Conservation (phyloP, 2,329 filamentous ascomycete species). For the Fusarium udum region DNA sequence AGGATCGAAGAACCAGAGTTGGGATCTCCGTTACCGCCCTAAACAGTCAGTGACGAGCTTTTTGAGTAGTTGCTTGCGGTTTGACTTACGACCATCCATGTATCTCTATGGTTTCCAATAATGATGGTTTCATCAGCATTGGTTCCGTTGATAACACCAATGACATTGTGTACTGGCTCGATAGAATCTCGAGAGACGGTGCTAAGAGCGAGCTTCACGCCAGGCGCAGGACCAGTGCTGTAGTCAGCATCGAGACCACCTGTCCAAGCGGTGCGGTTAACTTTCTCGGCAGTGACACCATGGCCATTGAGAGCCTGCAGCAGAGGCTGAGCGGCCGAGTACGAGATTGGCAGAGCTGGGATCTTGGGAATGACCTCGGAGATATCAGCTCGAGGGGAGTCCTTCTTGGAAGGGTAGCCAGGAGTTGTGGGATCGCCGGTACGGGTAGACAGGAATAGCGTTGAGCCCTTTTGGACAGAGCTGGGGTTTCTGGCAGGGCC, state of each 20-base stretch:
- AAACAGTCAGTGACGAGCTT: neutral
- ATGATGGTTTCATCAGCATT: slow-evolving; percentile 80
- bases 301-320: slow-evolving; percentile 82
- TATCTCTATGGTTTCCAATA: slow-evolving; percentile 78
- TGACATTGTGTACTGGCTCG: slow-evolving; percentile 79
- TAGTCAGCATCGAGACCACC: slow-evolving; percentile 59
- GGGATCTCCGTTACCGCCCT: slow-evolving; percentile 83
- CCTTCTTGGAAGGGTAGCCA: slow-evolving; percentile 81
- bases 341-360: slow-evolving; percentile 84
- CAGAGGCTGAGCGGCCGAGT: slow-evolving; percentile 77
- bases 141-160: slow-evolving; percentile 82
- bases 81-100: slow-evolving; percentile 42
- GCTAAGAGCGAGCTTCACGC: slow-evolving; percentile 69
- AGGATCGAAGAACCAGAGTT: slow-evolving; percentile 82
- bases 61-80: rapidly evolving
- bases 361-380: slow-evolving; percentile 74
- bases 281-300: slow-evolving; percentile 72
- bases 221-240: slow-evolving; percentile 58
- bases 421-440: slow-evolving; percentile 80
- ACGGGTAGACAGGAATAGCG: slow-evolving; percentile 72
- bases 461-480: slow-evolving; percentile 81
- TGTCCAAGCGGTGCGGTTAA: slow-evolving; percentile 68
- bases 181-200: slow-evolving; percentile 77
- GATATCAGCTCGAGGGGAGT: slow-evolving; percentile 70
- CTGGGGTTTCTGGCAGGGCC: slow-evolving; percentile 82